These are phyloP conservation scores for Solidago caesia DNA, from an alignment of 129 eudicot genomes.

Conservation along the genomic window DNA sequence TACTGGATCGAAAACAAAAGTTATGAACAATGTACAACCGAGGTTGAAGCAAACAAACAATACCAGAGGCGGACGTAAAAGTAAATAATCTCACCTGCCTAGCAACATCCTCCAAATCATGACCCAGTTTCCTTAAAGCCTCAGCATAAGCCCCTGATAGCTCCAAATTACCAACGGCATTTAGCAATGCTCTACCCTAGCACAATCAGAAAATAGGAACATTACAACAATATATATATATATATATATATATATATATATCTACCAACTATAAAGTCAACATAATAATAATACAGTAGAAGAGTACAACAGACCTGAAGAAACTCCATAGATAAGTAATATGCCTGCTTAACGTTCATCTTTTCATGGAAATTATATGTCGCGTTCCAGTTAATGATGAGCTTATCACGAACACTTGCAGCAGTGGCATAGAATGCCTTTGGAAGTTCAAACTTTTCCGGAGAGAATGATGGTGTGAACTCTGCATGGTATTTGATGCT, in stretches of 20 bases:
- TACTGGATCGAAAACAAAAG: too few relatives aligned
- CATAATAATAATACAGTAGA: slow-evolving; percentile 1
- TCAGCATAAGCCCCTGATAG: slow-evolving; percentile 62
- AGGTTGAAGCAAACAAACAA: background rate
- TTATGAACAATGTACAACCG: background rate
- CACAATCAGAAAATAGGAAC: slow-evolving; percentile 9
- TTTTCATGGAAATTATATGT: slow-evolving; percentile 51
- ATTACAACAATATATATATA: background rate
- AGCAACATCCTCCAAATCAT: slow-evolving; percentile 59
- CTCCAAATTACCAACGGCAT: slow-evolving; percentile 68
- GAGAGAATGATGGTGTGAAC: slow-evolving; percentile 63
- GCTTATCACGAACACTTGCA: slow-evolving; percentile 56
- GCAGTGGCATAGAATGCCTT: slow-evolving; percentile 70
- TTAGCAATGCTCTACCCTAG: slow-evolving; percentile 69
- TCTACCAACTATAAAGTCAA: too few relatives aligned
- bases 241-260: too few relatives aligned
- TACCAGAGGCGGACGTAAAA: background rate
- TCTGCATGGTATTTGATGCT: slow-evolving; percentile 68
- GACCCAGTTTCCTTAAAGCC: slow-evolving; percentile 58
- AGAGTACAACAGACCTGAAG: slow-evolving; percentile 51
- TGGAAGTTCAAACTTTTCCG: slow-evolving; percentile 55
- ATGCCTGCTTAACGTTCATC: slow-evolving; percentile 58
- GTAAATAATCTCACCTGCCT: slow-evolving; percentile 41
- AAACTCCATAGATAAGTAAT: slow-evolving; percentile 72
- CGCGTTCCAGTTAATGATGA: slow-evolving; percentile 59